Evolutionary conservation across 2,329 filamentous ascomycete genomes (phyloP), one percentile per base, ranked within the genome.

Genomic region (Fusarium algeriense): DNA sequence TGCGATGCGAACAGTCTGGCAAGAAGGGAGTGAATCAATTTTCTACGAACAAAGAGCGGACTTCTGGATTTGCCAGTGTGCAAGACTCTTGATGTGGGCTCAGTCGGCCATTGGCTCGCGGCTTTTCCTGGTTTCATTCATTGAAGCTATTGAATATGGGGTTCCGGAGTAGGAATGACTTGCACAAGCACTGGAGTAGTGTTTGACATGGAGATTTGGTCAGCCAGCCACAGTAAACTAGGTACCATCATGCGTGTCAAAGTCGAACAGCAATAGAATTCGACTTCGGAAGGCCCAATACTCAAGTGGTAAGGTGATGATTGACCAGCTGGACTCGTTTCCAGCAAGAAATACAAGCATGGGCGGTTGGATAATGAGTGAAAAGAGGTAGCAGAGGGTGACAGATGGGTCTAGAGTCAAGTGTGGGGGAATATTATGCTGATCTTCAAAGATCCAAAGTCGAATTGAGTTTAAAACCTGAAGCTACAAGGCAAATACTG

Each of bases 131-230:
- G 38, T 38, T 66, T 55, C 40, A n/a, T 26, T 58, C 40, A 35
- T 37, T 14, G 37, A 54, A 45, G 35, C 41, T 50, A 59, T 49
- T 15, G 30, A 43, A 46, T 26, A 60, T 56, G 28, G 28, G 34
- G 49, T 59, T 71, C 68, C 68, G 63, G 68, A 69, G 68, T 64
- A 46, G 68, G 68, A 71, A 71, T 71, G 54, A 53, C 44, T 48
- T 49, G 43, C 12, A 26, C 38, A 40, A 41, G 38, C 19, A 49
- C 26, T 49, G 19, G 49, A 57, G 50, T 30, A 41, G 32, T 59
- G 53, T 66, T 70, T 54, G 46, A 52, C 46, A 70, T 62, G 61
- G 35, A 58, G 34, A 52, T 46, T 52, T 32, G 56, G 37, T 41
- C 63, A 71, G 68, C 67, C 58, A 71, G 68, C 68, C 68, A 71